These are phyloP conservation scores for Penicillium sp. DNA, from an alignment of 2,329 filamentous ascomycete species.

Conservation along the genomic window DNA sequence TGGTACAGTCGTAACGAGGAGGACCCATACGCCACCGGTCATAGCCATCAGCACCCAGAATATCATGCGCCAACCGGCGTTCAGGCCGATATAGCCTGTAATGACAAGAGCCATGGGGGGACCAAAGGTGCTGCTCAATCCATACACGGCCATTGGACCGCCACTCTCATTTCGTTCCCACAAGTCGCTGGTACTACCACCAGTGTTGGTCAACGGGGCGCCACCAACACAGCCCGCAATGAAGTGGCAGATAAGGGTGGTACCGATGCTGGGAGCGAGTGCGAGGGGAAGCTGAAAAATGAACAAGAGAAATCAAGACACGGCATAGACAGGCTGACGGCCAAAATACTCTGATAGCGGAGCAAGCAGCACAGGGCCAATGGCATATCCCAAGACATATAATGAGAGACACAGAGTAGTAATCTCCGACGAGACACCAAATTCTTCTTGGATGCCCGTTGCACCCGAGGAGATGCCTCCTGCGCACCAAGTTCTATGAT, in stretches of 20 bases:
- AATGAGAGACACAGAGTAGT: conserved; percentile 43
- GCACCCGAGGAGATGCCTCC: conserved; percentile 39
- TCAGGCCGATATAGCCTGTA: conserved; percentile 42
- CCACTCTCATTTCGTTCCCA: conserved; percentile 42
- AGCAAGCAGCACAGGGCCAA: conserved; percentile 39
- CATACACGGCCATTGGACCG: conserved; percentile 43
- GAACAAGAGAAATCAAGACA: conserved; percentile 40
- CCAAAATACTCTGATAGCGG: conserved; percentile 47
- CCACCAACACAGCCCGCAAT: conserved; percentile 39
- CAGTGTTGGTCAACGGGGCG: conserved; percentile 44
- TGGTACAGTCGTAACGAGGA: conserved; percentile 55
- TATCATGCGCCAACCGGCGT: conserved; percentile 61
- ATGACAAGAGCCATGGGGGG: conserved; percentile 44
- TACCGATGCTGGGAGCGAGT: conserved; percentile 37
- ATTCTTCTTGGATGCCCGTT: conserved; percentile 33
- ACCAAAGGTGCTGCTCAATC: conserved; percentile 44
- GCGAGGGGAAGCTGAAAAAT: conserved; percentile 40
- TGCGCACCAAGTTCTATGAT: conserved; percentile 34
- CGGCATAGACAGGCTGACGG: conserved; percentile 42
- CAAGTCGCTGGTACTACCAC: conserved; percentile 40
- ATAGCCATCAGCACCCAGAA: conserved; percentile 67
- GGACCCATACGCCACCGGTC: conserved; percentile 51
- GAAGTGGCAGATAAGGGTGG: conserved; percentile 39
- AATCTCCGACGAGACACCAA: conserved; percentile 39
- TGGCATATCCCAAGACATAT: conserved; percentile 38